phyloP scores from a whole-genome alignment of 768 basidiomycete species.

The Mycena indigotica region DNA sequence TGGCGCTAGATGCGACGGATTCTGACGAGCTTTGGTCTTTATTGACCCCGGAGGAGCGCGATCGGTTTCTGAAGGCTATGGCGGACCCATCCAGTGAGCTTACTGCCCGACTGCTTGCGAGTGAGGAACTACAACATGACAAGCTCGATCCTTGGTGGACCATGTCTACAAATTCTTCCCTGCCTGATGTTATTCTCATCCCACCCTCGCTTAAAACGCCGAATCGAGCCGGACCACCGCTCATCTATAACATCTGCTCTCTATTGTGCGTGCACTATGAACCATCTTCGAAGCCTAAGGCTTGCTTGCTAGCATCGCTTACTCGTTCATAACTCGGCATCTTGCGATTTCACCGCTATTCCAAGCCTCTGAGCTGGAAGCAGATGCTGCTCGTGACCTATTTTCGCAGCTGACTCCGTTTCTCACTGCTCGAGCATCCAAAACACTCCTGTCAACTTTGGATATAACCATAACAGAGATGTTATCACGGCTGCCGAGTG shows the following conservation, averaged over 20 bases:
- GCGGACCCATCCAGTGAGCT: conserved; percentile 64
- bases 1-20: conserved; percentile 52
- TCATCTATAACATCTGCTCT: conserved; percentile 71
- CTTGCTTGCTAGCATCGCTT: conserved; percentile 74
- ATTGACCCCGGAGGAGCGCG: conserved; percentile 60
- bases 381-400: conserved; percentile 46
- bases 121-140: conserved; percentile 54
- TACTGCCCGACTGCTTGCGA: conserved; percentile 60
- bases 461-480: conserved; percentile 59
- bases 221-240: conserved; percentile 37
- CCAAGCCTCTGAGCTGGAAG: conserved; percentile 43
- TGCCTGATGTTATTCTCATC: conserved; percentile 50
- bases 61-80: conserved; percentile 60
- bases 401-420: conserved; percentile 65
- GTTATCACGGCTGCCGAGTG: conserved; percentile 65
- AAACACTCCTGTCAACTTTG: conserved; percentile 51
- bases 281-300: no score
- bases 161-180: conserved; percentile 35
- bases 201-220: conserved; percentile 31
- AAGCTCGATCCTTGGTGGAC: conserved; percentile 78
- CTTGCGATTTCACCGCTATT: conserved; percentile 62
- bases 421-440: conserved; percentile 60
- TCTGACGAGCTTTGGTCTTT: conserved; percentile 61
- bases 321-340: conserved; percentile 66
- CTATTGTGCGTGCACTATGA: conserved; percentile 54